phyloP scores from a whole-genome alignment of 2,329 filamentous ascomycete species.

The Mycosphaerella arachidis region DNA sequence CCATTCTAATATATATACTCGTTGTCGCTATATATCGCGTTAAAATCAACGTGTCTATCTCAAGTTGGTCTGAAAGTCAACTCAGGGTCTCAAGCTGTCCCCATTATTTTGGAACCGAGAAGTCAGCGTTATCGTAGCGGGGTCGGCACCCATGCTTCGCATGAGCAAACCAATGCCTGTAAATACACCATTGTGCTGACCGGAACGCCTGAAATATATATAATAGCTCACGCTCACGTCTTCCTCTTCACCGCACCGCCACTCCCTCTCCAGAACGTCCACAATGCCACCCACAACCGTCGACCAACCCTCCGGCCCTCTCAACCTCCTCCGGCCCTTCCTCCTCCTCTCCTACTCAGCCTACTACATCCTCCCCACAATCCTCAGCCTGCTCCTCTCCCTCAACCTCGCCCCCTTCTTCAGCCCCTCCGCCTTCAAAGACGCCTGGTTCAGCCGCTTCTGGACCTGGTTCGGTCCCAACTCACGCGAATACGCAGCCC shows the following conservation, averaged over 20 bases:
- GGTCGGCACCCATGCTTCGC: neutral
- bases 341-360: slow-evolving; percentile 50
- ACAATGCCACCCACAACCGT: slow-evolving; percentile 11
- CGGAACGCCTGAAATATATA: neutral
- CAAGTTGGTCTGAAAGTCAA: too few species aligned
- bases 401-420: slow-evolving; percentile 26
- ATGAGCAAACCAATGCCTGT: neutral
- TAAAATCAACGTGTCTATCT: too few species aligned
- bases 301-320: slow-evolving; percentile 17
- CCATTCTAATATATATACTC: too few species aligned
- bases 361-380: slow-evolving; percentile 50
- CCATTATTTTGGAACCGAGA: too few species aligned
- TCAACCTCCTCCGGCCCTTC: slow-evolving; percentile 32
- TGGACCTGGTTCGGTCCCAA: slow-evolving; percentile 54
- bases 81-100: too few species aligned
- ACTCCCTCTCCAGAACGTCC: neutral
- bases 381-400: slow-evolving; percentile 38
- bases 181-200: neutral
- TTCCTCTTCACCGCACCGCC: neutral
- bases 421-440: slow-evolving; percentile 32
- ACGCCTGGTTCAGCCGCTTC: slow-evolving; percentile 57
- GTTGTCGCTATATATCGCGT: too few species aligned
- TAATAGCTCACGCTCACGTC: neutral
- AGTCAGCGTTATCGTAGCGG: neutral
- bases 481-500: slow-evolving; percentile 42